Evolutionary conservation across 257 asterid genomes (phyloP), one percentile per base, ranked within the genome.

Genomic region (Fraxinus cuspidata): DNA sequence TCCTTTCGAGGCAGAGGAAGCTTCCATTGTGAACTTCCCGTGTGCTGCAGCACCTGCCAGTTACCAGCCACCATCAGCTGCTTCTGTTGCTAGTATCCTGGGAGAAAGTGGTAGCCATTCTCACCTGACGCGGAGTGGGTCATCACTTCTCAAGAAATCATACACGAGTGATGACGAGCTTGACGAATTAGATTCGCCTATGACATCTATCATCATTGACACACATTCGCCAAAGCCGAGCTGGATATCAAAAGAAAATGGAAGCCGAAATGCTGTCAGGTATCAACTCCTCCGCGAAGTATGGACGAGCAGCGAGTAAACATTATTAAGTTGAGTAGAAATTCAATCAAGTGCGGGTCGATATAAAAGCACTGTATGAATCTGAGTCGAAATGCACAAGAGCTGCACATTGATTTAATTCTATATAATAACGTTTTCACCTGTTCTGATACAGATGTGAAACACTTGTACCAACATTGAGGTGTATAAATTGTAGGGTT

Each of bases 121-220:
- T 58, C 66, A 58, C 31, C 66, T 58, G 28, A 58, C 34, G 23
- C 29, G 32, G 32, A 60, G 5, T 60, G 4, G 68, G 31, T 89
- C 94, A 60, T 85, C 90, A 3, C 74, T 88, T 49, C 94, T 91
- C 58, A 88, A 83, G 66, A 92, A 90, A 85, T 88, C 97, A 34
- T 91, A 90, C 76, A 88, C 96, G 28, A 92, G 94, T 27, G 96
- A 93, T n/a, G 97, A 91, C 60, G 98, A 92, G 73, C 91, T 93
- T 37, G 96, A 93, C 25, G 91, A 87, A 34, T 63, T 90, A 63
- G 88, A 85, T 78, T 90, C 97, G 1, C 96, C 96, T 10, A 81
- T 91, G 79, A 83, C 72, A 76, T 82, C 89, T 28, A 80, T 92
- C 74, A 68, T 80, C 63, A 77, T 44, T 1, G 89, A 89, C 34